These are phyloP conservation scores for Tulasnella sp. DNA, from an alignment of 768 basidiomycete genomes.

Conservation along the genomic window DNA sequence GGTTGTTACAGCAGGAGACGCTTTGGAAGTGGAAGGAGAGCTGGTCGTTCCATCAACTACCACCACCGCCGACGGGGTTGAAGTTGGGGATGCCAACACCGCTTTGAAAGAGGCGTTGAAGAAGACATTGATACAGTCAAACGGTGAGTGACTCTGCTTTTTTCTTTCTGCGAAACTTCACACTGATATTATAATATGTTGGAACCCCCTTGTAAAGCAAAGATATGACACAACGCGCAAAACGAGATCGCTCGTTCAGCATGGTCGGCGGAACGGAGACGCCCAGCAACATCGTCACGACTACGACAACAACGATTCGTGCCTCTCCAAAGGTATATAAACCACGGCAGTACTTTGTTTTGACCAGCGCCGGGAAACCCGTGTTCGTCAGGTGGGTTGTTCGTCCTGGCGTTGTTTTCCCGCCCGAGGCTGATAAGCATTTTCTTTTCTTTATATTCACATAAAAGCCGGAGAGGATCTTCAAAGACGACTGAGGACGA, in stretches of 20 bases:
- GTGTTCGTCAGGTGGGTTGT: constrained; percentile 75
- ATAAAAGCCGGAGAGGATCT: background rate
- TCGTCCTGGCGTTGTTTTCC: background rate
- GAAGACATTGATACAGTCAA: constrained; percentile 13
- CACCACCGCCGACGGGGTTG: background rate
- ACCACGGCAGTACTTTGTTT: constrained; percentile 78
- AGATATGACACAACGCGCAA: constrained; percentile 17
- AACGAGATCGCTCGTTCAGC: background rate
- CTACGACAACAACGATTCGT: background rate
- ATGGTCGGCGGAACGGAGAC: background rate
- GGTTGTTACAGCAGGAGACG: background rate
- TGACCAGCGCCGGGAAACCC: constrained; percentile 97
- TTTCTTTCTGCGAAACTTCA: background rate
- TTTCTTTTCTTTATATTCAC: background rate
- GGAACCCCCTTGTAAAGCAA: background rate
- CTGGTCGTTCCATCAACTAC: background rate
- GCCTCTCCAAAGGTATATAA: background rate
- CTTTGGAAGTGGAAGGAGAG: constrained; percentile 22
- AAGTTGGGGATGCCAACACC: constrained; percentile 15
- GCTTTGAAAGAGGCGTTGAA: constrained; percentile 22
- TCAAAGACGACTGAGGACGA: constrained; percentile 44
- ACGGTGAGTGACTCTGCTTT: constrained; percentile 1
- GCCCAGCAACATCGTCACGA: background rate
- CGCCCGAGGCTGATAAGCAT: background rate
- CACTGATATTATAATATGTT: no score